Evolutionary conservation across 352 stramenopile species (phyloP).

Genomic region (Phytophthora brassicae): DNA sequence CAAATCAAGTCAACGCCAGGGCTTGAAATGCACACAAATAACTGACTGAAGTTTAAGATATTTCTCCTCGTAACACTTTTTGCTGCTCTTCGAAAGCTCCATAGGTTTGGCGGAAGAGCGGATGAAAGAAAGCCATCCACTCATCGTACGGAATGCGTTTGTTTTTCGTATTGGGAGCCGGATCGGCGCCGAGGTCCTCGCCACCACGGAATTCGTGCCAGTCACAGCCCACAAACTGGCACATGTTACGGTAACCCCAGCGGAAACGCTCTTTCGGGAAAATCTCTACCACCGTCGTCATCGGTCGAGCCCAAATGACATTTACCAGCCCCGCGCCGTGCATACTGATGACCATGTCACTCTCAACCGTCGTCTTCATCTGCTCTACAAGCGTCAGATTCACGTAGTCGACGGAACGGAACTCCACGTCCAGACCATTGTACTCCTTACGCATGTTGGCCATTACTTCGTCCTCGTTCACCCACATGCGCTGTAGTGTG

Average conservation of each 20-base stretch:
- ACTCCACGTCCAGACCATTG: constrained; percentile 34
- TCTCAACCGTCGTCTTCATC: constrained; percentile 63
- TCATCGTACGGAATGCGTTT: constrained; percentile 46
- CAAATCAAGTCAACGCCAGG: neutral
- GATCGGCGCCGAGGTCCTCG: constrained; percentile 30
- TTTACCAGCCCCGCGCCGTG: constrained; percentile 83
- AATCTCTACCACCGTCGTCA: constrained; percentile 70
- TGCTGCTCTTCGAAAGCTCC: constrained; percentile 23
- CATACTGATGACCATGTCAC: constrained; percentile 82
- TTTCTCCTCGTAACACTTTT: constrained; percentile 12
- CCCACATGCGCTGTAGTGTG: constrained; percentile 57
- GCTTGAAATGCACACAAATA: constrained; percentile 19
- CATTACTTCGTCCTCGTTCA: constrained; percentile 64
- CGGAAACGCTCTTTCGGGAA: constrained; percentile 54
- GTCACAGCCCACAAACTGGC: constrained; percentile 65
- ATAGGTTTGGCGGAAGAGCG: constrained; percentile 34
- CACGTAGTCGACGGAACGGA: constrained; percentile 70
- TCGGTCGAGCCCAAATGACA: constrained; percentile 56
- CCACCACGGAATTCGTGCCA: constrained; percentile 62
- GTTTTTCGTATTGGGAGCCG: constrained; percentile 42
- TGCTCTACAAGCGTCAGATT: constrained; percentile 55
- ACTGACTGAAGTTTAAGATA: constrained; percentile 18
- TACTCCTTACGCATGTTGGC: constrained; percentile 44
- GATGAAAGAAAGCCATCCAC: constrained; percentile 53
- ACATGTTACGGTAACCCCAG: constrained; percentile 81